Evolutionary conservation across 257 asterid genomes (phyloP), one percentile per base, ranked within the genome.

Genomic region (Solanum bulbocastanum): DNA sequence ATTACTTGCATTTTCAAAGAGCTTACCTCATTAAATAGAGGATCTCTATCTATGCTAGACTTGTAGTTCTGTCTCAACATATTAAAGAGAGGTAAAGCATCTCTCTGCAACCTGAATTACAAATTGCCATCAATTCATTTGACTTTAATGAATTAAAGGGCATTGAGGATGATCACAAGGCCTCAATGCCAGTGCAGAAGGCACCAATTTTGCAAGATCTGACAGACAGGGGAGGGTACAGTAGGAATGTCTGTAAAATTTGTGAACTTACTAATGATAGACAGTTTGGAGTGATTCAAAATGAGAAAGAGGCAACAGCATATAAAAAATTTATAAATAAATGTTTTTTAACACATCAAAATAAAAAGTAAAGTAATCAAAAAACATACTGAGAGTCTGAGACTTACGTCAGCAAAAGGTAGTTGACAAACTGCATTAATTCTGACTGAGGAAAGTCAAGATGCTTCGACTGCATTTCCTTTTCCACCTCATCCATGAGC

Each of bases 1-100:
- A 39, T 71, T 40, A 10, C 35, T 83, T 3, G 33, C 87, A 30
- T 78, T 58, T 13, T 15, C 25, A 30, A 13, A 46, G 86, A 76
- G 76, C 92, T 37, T 90, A 97, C 99, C 92, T 96, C 98, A 42
- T 89, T 87, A 69, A 96, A 93, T 75, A 92, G 83, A 87, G 94
- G 96, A 25, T 97, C 99, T 86, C 98, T 92, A 88, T 92, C 96
- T 87, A 94, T 90, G 81, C 94, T 90, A 18, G 93, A 88, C 90
- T 91, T 92, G 93, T 93, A 96, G 69, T 92, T 95, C 74, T 96
- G 98, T 88, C 93, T 93, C 93, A 97, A 87, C 97, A 93, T 95
- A 68, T 94, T 94, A 87, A 97, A 97, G 86, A 97, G 94, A 60
- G 98, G 98, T 91, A 96, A 91, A 68, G 99, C 98, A 89, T 97